Evolutionary conservation across 768 basidiomycete genomes (phyloP), one percentile per base, ranked within the genome.

Genomic region (Tricholomella constricta): DNA sequence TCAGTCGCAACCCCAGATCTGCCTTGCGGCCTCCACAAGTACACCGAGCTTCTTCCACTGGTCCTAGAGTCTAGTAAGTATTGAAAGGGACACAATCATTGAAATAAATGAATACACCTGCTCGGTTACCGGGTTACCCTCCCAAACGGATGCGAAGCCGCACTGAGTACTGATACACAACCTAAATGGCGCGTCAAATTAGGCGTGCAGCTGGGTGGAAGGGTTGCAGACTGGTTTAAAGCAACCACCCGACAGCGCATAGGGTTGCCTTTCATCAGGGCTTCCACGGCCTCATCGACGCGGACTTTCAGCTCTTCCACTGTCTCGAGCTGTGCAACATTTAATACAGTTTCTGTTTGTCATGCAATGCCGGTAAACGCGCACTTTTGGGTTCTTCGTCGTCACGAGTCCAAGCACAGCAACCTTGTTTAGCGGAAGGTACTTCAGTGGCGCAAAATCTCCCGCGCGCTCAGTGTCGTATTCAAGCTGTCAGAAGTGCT

Each of bases 381-480:
- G 9, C 57, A 76, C 79, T 67, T 78, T 72, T 29, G 72, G 55
- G 47, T 64, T 72, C 61, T 81, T 81, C 1, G 78, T 78, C 4
- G 79, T 78, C 23, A 81, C 75, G 32, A 81, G 67, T 2, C 80
- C 80, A 6, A 81, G 69, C 19, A 81, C 79, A 20, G 64, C 78
- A 11, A 71, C 68, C 59, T 78, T 79, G 56, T 75, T 70, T 7
- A 69, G 64, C 1, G 84, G 84, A 10, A 85, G 70, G 56, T 72
- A 62, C 63, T 71, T 78, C 12, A 85, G 73, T n/a, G 84, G 81
- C 52, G 71, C 60, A 58, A 85, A 85, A 52, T 80, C 76, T 23
- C 85, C 85, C 2, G 83, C 77, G 43, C 83, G 81, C 55, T 78
- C 78, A n/a, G 78, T 81, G 65, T 87, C 84, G 63, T 84, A 86